Base-by-base conservation (phyloP, 1,284 basidiomycete species). In the Naganishia liquefaciens region DNA sequence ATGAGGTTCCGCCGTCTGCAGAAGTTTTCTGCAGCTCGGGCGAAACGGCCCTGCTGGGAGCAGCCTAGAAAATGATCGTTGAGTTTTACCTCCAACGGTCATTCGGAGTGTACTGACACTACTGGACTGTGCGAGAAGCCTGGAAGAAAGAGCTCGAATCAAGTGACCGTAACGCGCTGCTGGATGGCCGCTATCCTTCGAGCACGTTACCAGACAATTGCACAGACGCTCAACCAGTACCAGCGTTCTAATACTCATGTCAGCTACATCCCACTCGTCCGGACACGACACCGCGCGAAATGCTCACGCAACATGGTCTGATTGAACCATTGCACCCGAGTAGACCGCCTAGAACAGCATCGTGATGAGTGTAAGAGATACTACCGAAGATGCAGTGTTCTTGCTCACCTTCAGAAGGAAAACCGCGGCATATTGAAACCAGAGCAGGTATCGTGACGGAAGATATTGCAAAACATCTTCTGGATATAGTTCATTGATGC, bases 351-450 rank as follows among this genome's bases (percentile, higher is more conserved):
- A 46, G 39, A 17, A 33, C 25, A 27, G n/a, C n/a, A n/a, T n/a
- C n/a, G 17, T 7, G 39, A 7, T 17, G 2, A 42, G 17, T 17
- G 5, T 43, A 25, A 43, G 21, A 17, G 7, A 19, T 44, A 9
- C 43, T 11, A n/a, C 43, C 7, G 43, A 5, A 23, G 43, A 44
- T n/a, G 42, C 2, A 9, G 21, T 2, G 28, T n/a, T 11, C 3
- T 33, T 1, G 57, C 67, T 50, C 30, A 71, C 73, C 65, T 78
- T 77, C 44, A 79, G 70, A 3, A 79, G 69, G 28, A 79, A 70
- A 10, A 79, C 75, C 5, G 77, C 75, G 0, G 73, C 77, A 63
- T 77, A 79, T 19, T 75, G 76, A 66, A 77, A 78, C 78, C 78
- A 80, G 23, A 79, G 65, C 11, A 78, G 64, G 62, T 75, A 76